Evolutionary conservation across 257 asterid genomes (phyloP).

Genomic region (Ocimum tenuiflorum): DNA sequence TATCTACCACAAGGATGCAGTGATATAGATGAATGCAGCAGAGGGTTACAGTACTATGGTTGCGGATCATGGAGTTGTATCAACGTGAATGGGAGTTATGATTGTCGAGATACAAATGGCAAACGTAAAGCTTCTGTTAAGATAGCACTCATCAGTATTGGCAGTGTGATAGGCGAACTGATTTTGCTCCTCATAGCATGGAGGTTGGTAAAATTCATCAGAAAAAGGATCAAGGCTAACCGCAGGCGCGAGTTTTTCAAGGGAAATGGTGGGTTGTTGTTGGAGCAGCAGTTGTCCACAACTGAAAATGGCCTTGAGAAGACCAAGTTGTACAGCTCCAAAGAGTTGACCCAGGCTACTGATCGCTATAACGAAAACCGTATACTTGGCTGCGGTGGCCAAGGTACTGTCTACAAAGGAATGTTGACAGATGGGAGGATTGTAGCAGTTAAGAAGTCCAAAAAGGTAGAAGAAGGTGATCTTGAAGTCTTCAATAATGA

Average conservation of each 20-base stretch:
- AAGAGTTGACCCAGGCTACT: conserved; percentile 28
- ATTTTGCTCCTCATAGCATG: conserved; percentile 12
- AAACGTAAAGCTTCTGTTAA: neutral
- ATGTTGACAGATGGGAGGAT: conserved; percentile 32
- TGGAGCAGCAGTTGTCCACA: conserved; percentile 28
- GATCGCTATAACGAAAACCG: conserved; percentile 28
- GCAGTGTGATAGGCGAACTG: conserved; percentile 3
- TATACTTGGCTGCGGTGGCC: conserved; percentile 40
- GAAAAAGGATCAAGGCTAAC: conserved; percentile 13
- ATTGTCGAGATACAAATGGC: neutral
- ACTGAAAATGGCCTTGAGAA: conserved; percentile 22
- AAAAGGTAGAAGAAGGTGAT: conserved; percentile 17
- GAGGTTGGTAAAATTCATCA: conserved; percentile 10
- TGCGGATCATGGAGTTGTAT: neutral
- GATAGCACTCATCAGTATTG: neutral
- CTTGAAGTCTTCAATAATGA: conserved; percentile 33
- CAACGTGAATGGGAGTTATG: neutral
- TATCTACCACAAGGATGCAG: conserved; percentile 27
- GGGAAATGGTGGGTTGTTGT: conserved; percentile 30
- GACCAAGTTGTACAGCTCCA: conserved; percentile 23
- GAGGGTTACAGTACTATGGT: neutral
- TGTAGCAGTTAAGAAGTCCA: conserved; percentile 35
- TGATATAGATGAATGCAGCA: conserved; percentile 18
- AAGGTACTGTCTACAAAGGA: conserved; percentile 43
- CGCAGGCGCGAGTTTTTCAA: conserved; percentile 16